Percentiles rank a stretch among this genome's conserved stretches.
These are phyloP conservation scores for Edaphochlamys debaryana DNA, from an alignment of 139 green algal genomes.

Conservation along the genomic window DNA sequence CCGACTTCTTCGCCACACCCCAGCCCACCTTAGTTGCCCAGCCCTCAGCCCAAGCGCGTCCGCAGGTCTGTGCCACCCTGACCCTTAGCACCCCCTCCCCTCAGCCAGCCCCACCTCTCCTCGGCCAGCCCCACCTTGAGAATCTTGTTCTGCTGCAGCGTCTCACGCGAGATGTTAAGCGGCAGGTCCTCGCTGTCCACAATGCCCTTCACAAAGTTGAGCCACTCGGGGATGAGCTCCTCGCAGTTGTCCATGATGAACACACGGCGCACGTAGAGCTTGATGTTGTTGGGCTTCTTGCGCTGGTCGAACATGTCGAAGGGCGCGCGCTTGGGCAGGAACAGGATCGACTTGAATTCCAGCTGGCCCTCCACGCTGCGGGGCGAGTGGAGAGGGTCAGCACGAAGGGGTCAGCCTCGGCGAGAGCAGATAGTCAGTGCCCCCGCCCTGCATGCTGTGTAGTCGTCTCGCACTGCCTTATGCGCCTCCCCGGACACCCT, in stretches of 20 bases:
- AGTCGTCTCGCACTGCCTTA: too few relatives aligned
- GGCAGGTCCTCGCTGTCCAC: conserved; percentile 99
- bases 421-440: too few relatives aligned
- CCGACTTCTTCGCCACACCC: too few relatives aligned
- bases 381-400: neutral
- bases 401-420: too few relatives aligned
- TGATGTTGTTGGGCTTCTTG: conserved; percentile 99
- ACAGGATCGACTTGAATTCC: conserved; percentile 99
- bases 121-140: conserved; percentile 84
- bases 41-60: too few relatives aligned
- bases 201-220: conserved; percentile 97
- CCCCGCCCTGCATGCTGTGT: too few relatives aligned
- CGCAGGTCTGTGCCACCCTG: too few relatives aligned
- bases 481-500: too few relatives aligned
- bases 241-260: conserved; percentile 99
- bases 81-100: too few relatives aligned
- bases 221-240: conserved; percentile 97
- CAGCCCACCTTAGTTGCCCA: too few relatives aligned
- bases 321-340: conserved; percentile 92
- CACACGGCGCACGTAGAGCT: conserved; percentile 99
- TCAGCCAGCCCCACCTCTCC: too few relatives aligned
- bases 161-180: conserved; percentile 99
- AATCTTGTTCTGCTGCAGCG: conserved; percentile 99
- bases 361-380: conserved; percentile 96
- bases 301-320: conserved; percentile 99